Evolutionary conservation across 2,329 filamentous ascomycete genomes (phyloP).

Genomic region (Arthrobotrys pseudoclavata): DNA sequence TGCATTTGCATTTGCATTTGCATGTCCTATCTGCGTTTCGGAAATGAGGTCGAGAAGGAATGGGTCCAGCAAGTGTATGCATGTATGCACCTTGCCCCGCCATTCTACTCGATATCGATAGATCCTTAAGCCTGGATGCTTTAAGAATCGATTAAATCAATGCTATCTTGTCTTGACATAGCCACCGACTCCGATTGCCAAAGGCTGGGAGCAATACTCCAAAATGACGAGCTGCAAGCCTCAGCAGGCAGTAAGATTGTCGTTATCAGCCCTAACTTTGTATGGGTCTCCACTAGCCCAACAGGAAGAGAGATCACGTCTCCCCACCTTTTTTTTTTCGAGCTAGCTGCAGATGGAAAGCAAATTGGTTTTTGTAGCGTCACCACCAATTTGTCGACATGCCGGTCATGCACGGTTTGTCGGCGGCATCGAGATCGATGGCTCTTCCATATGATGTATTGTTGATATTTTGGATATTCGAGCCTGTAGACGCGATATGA

Average conservation of each 20-base stretch:
- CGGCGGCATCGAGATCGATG: slow-evolving; percentile 31
- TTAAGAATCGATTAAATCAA: slow-evolving; percentile 3
- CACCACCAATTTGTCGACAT: slow-evolving; percentile 33
- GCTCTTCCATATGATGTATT: slow-evolving; percentile 16
- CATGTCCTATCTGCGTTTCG: background rate
- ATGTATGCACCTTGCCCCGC: slow-evolving; percentile 45
- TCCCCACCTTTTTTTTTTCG: slow-evolving; percentile 31
- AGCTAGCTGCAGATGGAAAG: slow-evolving; percentile 58
- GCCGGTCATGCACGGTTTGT: slow-evolving; percentile 58
- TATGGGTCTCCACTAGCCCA: slow-evolving; percentile 32
- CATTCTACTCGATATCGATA: slow-evolving; percentile 41
- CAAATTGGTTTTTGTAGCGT: slow-evolving; percentile 40
- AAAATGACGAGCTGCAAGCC: slow-evolving; percentile 51
- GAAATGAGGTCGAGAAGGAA: slow-evolving; percentile 41
- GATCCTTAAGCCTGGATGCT: background rate
- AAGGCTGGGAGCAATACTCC: slow-evolving; percentile 30
- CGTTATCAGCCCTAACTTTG: slow-evolving; percentile 58
- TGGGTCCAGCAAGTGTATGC: background rate
- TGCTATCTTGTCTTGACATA: slow-evolving; percentile 21
- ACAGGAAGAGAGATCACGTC: slow-evolving; percentile 28
- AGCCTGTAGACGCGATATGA: slow-evolving; percentile 32
- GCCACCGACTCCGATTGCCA: slow-evolving; percentile 26
- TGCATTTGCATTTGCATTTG: background rate
- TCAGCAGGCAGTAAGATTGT: slow-evolving; percentile 53
- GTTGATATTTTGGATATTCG: slow-evolving; percentile 42